Evolutionary conservation across 2,329 filamentous ascomycete genomes (phyloP).

Genomic region (Aspergillus oerlinghausenensis): DNA sequence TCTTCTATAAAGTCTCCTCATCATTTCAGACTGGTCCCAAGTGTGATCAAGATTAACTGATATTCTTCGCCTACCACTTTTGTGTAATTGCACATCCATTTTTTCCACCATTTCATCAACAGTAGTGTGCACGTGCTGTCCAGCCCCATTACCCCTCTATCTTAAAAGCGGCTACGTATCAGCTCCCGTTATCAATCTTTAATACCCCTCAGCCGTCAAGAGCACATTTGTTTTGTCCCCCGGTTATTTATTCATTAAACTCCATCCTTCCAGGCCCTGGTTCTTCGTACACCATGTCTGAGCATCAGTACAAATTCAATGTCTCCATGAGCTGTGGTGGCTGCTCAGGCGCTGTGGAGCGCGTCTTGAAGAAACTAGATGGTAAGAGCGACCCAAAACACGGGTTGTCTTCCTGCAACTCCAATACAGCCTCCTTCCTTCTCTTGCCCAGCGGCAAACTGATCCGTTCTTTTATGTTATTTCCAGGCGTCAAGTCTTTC

Average conservation of each 20-base stretch:
- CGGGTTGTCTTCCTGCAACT: not conserved
- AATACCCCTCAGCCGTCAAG: not conserved
- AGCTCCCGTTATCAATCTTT: not conserved
- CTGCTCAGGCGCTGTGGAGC: slow-evolving; percentile 90
- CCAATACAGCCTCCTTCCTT: not conserved
- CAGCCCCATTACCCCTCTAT: not conserved
- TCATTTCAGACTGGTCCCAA: not conserved
- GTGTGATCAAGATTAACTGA: not conserved
- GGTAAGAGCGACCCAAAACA: slow-evolving; percentile 39
- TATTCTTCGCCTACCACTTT: not conserved
- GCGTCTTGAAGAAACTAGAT: slow-evolving; percentile 86
- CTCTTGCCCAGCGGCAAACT: slow-evolving; percentile 1
- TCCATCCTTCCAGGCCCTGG: slow-evolving; percentile 1
- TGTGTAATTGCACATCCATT: not conserved
- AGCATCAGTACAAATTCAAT: slow-evolving; percentile 93
- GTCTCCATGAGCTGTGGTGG: slow-evolving; percentile 92
- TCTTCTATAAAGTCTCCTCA: not conserved
- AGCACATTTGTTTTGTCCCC: not conserved
- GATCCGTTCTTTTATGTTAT: not conserved
- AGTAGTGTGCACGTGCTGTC: not conserved
- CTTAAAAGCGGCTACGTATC: not conserved
- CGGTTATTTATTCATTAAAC: slow-evolving; percentile 1
- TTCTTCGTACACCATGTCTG: slow-evolving; percentile 48
- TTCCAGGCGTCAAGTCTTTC: slow-evolving; percentile 75
- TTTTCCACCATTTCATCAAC: not conserved